Conservation (phyloP, 2,329 filamentous ascomycete species). For the Colletotrichum chrysophilum region DNA sequence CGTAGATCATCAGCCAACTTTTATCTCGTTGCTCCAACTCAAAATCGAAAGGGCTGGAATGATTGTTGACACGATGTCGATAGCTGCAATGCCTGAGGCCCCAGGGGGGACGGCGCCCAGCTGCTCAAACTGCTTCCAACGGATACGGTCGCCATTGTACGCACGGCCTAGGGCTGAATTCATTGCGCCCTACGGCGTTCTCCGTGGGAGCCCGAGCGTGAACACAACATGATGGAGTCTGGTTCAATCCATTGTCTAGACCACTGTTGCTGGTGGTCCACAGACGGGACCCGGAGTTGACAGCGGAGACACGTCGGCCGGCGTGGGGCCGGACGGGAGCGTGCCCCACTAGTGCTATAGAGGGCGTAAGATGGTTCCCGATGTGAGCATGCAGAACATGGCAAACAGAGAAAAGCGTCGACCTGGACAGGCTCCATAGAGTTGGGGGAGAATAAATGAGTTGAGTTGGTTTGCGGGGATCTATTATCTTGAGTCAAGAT, state of each 20-base stretch:
- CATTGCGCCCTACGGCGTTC: not conserved
- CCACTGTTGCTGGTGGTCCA: not conserved
- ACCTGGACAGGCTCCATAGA: not conserved
- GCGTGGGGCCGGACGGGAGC: not conserved
- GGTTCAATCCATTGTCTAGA: not conserved
- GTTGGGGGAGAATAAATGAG: not conserved
- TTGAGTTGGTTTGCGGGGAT: not conserved
- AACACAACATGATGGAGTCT: not conserved
- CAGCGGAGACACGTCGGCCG: not conserved
- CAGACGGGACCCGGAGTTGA: not conserved
- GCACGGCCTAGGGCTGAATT: not conserved
- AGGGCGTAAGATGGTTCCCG: not conserved
- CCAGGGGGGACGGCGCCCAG: not conserved
- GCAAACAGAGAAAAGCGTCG: not conserved
- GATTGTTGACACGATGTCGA: not conserved
- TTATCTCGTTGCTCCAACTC: not conserved
- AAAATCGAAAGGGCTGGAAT: not conserved
- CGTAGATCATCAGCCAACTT: not conserved
- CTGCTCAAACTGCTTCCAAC: not conserved
- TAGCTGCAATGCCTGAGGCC: not conserved
- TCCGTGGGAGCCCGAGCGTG: not conserved
- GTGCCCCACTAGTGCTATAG: not conserved
- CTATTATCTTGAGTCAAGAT: not conserved
- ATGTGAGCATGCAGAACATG: not conserved
- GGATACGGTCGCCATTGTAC: not conserved